These are phyloP conservation scores for Vickermania spadyakhi DNA, from an alignment of 208 protist genomes.

Conservation along the genomic window DNA sequence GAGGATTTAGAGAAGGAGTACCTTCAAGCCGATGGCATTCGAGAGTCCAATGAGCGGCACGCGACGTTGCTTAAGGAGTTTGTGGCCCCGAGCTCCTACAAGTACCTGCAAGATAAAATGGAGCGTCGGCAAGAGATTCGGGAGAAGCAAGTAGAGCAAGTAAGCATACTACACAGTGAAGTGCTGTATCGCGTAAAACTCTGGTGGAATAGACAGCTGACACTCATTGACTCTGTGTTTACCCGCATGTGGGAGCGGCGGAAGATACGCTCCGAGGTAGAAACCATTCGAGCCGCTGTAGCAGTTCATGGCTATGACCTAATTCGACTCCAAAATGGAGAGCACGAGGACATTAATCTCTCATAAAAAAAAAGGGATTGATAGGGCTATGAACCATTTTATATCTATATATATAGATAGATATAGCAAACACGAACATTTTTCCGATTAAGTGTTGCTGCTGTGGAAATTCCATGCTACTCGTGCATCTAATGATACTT, in stretches of 20 bases:
- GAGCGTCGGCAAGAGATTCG: conserved; percentile 31
- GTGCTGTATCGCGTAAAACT: conserved; percentile 58
- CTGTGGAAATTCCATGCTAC: too few species aligned
- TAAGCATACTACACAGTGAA: conserved; percentile 68
- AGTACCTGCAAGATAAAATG: conserved; percentile 64
- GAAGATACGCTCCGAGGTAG: conserved; percentile 29
- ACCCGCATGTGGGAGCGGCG: conserved; percentile 21
- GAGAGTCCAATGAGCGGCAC: conserved; percentile 29
- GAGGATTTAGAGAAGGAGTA: conserved; percentile 44
- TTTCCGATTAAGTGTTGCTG: too few species aligned
- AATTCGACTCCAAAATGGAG: conserved; percentile 28
- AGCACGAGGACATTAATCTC: too few species aligned
- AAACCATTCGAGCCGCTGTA: conserved; percentile 40
- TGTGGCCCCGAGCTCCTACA: conserved; percentile 61
- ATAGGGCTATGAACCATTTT: too few species aligned
- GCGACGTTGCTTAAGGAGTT: conserved; percentile 50
- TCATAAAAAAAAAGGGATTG: too few species aligned
- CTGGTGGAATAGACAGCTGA: conserved; percentile 79
- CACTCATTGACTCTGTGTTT: conserved; percentile 52
- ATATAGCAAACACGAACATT: too few species aligned
- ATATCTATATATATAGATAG: too few species aligned
- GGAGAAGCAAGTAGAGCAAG: conserved; percentile 17
- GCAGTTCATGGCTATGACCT: conserved; percentile 49
- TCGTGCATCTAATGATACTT: too few species aligned
- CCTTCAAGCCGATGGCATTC: conserved; percentile 27